Percentiles rank a stretch among this genome's conserved stretches.
Evolutionary conservation across 169 alveolate species (phyloP).

Genomic region (Fabrea salina): DNA sequence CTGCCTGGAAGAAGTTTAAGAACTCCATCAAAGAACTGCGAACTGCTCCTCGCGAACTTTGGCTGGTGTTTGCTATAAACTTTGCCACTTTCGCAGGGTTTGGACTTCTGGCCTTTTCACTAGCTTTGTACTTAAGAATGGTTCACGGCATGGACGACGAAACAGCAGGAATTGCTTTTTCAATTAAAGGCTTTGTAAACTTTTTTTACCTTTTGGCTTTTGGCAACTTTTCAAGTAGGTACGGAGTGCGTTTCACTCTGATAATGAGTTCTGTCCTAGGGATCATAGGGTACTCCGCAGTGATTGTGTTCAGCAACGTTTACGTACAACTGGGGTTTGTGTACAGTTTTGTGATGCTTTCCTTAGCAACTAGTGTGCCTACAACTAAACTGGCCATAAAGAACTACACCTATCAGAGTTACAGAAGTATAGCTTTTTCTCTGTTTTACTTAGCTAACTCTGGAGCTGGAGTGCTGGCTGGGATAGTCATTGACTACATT

Average conservation of each 20-base stretch:
- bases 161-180: not conserved
- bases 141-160: not conserved
- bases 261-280: not conserved
- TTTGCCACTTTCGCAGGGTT: too few species aligned
- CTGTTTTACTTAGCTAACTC: not conserved
- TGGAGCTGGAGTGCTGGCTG: not conserved
- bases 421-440: constrained; percentile 16
- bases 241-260: not conserved
- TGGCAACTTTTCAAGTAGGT: not conserved
- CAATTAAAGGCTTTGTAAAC: not conserved
- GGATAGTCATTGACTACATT: not conserved
- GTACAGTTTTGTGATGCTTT: not conserved
- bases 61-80: too few species aligned
- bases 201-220: not conserved
- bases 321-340: not conserved
- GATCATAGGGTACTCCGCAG: not conserved
- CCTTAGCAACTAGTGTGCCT: not conserved
- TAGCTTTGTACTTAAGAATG: too few species aligned
- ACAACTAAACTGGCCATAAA: constrained; percentile 18
- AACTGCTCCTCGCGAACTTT: too few species aligned
- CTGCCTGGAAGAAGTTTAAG: too few species aligned
- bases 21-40: too few species aligned
- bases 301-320: not conserved
- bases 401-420: not conserved
- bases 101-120: too few species aligned